Evolutionary conservation across 768 basidiomycete genomes (phyloP).

Genomic region (Collybiopsis confluens): DNA sequence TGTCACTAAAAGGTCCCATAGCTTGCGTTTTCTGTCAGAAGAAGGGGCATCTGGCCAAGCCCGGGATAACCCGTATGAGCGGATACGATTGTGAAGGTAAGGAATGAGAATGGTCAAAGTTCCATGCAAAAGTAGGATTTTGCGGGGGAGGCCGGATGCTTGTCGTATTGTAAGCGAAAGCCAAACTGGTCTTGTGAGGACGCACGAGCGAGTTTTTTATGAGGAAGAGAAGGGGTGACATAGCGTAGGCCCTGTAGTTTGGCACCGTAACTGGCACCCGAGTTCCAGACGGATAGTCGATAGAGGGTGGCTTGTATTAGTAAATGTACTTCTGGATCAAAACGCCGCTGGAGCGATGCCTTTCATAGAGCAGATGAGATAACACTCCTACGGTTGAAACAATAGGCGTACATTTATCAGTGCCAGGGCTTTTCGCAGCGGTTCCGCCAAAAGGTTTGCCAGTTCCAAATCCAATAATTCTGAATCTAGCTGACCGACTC

Average conservation of each 20-base stretch:
- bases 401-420: constrained; percentile 54
- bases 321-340: constrained; percentile 73
- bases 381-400: neutral
- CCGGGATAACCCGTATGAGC: constrained; percentile 69
- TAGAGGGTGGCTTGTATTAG: constrained; percentile 71
- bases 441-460: constrained; percentile 74
- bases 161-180: constrained; percentile 9
- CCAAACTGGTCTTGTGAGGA: constrained; percentile 16
- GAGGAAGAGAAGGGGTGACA: constrained; percentile 23
- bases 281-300: constrained; percentile 80
- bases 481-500: constrained; percentile 90
- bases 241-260: constrained; percentile 78
- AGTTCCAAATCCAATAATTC: constrained; percentile 89
- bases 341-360: constrained; percentile 53
- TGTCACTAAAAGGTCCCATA: constrained; percentile 65
- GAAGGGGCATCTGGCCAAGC: constrained; percentile 92
- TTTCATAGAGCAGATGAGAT: constrained; percentile 25
- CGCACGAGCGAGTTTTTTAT: constrained; percentile 30
- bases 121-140: constrained; percentile 62
- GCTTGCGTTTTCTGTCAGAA: constrained; percentile 65
- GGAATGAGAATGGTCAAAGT: constrained; percentile 70
- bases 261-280: constrained; percentile 78
- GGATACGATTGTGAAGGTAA: constrained; percentile 73
- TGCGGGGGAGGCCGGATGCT: constrained; percentile 67
- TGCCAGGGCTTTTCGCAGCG: constrained; percentile 68